phyloP scores from a whole-genome alignment of 2,329 filamentous ascomycete genomes.

The Epicoccum nigrum region DNA sequence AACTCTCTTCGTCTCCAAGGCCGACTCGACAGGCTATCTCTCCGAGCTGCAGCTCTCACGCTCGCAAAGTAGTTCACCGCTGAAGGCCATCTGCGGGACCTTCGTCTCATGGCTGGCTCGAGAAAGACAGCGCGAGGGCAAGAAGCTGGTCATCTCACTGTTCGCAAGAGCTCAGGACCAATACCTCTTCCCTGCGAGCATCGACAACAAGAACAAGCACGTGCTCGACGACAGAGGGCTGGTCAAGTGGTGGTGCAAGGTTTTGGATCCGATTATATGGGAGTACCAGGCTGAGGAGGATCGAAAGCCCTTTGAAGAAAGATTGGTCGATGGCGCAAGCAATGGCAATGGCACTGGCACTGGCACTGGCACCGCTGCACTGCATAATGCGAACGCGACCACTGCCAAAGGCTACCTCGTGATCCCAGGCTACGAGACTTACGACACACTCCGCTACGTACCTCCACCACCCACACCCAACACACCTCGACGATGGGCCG shows the following conservation, averaged over 20 bases:
- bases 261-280: slow-evolving; percentile 76
- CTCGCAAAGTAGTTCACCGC: slow-evolving; percentile 65
- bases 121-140: slow-evolving; percentile 66
- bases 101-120: slow-evolving; percentile 79
- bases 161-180: slow-evolving; percentile 93
- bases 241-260: slow-evolving; percentile 94
- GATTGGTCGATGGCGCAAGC: slow-evolving; percentile 37
- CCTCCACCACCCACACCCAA: slow-evolving; percentile 59
- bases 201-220: slow-evolving; percentile 84
- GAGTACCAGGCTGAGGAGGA: slow-evolving; percentile 53
- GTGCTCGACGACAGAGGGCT: slow-evolving; percentile 88
- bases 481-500: slow-evolving; percentile 54
- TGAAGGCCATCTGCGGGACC: slow-evolving; percentile 73
- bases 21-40: slow-evolving; percentile 92
- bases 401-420: slow-evolving; percentile 78
- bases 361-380: slow-evolving; percentile 1
- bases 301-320: slow-evolving; percentile 39
- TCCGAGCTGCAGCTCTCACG: slow-evolving; percentile 65
- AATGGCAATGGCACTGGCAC: too few relatives aligned
- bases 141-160: slow-evolving; percentile 79
- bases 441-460: slow-evolving; percentile 80
- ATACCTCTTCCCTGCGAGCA: slow-evolving; percentile 92
- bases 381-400: slow-evolving; percentile 40
- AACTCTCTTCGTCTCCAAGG: slow-evolving; percentile 94
- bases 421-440: slow-evolving; percentile 82